Conservation (phyloP, 345 rosid genomes). For the Bretschneidera sinensis region DNA sequence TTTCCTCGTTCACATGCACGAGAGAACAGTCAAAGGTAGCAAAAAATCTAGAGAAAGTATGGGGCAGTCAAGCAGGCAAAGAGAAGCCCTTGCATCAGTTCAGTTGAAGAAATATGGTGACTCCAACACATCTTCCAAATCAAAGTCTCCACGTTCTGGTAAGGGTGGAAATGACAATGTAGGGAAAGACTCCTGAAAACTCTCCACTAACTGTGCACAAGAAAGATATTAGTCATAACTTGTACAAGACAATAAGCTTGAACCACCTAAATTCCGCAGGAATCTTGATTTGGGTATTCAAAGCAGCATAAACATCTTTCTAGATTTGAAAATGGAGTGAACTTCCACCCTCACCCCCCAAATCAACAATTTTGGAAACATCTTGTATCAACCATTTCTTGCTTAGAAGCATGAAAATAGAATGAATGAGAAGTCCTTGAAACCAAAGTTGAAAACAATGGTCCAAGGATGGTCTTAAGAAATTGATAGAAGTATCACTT, state of each 20-base stretch:
- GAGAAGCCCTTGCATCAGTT: slow-evolving; percentile 5
- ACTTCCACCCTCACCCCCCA: too few relatives aligned
- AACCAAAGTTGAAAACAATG: neutral
- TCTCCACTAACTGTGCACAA: slow-evolving; percentile 64
- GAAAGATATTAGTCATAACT: neutral
- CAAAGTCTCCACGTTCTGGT: slow-evolving; percentile 89
- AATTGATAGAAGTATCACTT: too few relatives aligned
- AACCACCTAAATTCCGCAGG: neutral
- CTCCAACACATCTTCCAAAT: slow-evolving; percentile 63
- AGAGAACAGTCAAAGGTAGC: slow-evolving; percentile 2
- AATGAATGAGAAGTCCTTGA: neutral
- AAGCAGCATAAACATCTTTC: too few relatives aligned
- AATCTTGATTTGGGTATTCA: too few relatives aligned
- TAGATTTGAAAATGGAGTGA: too few relatives aligned
- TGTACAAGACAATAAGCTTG: neutral
- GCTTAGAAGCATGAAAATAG: neutral
- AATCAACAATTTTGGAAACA: neutral
- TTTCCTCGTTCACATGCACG: neutral
- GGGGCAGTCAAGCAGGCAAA: neutral
- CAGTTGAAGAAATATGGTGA: slow-evolving; percentile 97
- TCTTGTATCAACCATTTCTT: neutral
- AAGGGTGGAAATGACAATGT: slow-evolving; percentile 58
- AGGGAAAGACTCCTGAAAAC: slow-evolving; percentile 84
- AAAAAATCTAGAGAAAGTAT: slow-evolving; percentile 9
- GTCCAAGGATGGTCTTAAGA: neutral